Base-by-base conservation (phyloP, 2,329 filamentous ascomycete species). In the Aspergillus flavus region DNA sequence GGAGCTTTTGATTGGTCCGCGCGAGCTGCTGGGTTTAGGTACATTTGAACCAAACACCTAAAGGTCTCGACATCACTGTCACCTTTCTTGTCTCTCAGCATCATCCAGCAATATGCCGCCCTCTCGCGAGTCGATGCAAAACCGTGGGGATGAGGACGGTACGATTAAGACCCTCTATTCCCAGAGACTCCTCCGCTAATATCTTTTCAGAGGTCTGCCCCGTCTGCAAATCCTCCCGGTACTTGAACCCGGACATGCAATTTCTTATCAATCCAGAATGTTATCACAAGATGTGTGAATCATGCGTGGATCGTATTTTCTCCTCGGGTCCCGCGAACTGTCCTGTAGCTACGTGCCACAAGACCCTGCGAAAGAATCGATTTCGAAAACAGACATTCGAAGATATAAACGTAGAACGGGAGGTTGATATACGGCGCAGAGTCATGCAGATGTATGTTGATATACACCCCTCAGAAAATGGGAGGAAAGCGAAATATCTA, bases 271-370 rank as follows among this genome's bases (percentile, higher is more conserved):
- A 98, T 78, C 93, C 94, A 10, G 93, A 96, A 84, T 99, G 95
- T 86, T 99, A 99, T 84, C 95, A 99, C 84, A 93, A 93, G 70
- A 98, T 99, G 92, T 99, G 95, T 84, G 91, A 93, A 77, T 94
- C 92, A 62, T 99, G 95, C 82, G 94, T 98, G 48, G 91, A 94
- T 79, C 91, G 94, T 61, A 92, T 98, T 72, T 99, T 98, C 85
- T 91, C 91, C 41, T 89, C 92, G 61, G 95, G 95, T 0, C 95
- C 95, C 0, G 92, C 93, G 61, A 91, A 93, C 65, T 99, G 96
- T 75, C 95, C 95, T 1, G 92, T 97, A 63, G 92, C 92, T 0
- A 91, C 91, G 46, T 99, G 95, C 80, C 87, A 89, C 75, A 90
- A 91, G 77, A 98, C 93, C 0, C 85, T 99, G 6, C 90, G 95